A percentile compares a stretch with the other conserved stretches of the same genome.
Evolutionary conservation across 2,329 filamentous ascomycete genomes (phyloP).

Genomic region (Chrysosphaeria jannelii): DNA sequence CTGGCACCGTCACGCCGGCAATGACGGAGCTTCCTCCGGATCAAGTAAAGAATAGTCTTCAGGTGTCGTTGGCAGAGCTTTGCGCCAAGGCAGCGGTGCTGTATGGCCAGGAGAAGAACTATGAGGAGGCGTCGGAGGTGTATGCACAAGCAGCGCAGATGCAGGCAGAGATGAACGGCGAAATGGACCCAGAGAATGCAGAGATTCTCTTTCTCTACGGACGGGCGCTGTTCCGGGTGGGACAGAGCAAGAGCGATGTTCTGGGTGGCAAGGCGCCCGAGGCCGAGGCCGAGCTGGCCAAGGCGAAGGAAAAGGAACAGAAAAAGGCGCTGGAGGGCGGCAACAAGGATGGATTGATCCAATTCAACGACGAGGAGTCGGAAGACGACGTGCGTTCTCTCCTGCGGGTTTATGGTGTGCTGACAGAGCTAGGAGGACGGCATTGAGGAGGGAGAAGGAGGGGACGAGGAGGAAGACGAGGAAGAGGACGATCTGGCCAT

Average conservation of each 20-base stretch:
- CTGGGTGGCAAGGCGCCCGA: constrained; percentile 49
- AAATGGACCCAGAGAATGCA: constrained; percentile 69
- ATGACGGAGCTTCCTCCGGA: constrained; percentile 8
- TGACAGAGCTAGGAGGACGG: constrained; percentile 2
- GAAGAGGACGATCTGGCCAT: constrained; percentile 46
- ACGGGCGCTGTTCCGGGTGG: constrained; percentile 75
- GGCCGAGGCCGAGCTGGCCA: constrained; percentile 14
- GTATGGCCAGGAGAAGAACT: constrained; percentile 60
- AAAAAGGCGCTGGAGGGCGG: constrained; percentile 9
- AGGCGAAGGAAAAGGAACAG: constrained; percentile 9
- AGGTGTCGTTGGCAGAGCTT: constrained; percentile 44
- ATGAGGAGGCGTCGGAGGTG: constrained; percentile 55
- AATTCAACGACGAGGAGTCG: constrained; percentile 85
- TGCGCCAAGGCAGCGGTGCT: constrained; percentile 54
- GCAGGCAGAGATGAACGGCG: constrained; percentile 74
- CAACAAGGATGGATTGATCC: constrained; percentile 52
- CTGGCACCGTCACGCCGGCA: constrained; percentile 8
- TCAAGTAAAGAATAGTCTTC: constrained; percentile 11
- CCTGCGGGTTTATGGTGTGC: constrained; percentile 54
- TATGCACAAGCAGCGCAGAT: constrained; percentile 74
- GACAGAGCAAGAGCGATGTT: constrained; percentile 81
- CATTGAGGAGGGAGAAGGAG: constrained; percentile 8
- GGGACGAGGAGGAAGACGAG: constrained; percentile 24
- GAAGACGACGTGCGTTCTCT: too few species aligned
- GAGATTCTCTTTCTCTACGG: constrained; percentile 89